Conservation (phyloP, 805 yeast species). For the Zygotorulaspora florentina region DNA sequence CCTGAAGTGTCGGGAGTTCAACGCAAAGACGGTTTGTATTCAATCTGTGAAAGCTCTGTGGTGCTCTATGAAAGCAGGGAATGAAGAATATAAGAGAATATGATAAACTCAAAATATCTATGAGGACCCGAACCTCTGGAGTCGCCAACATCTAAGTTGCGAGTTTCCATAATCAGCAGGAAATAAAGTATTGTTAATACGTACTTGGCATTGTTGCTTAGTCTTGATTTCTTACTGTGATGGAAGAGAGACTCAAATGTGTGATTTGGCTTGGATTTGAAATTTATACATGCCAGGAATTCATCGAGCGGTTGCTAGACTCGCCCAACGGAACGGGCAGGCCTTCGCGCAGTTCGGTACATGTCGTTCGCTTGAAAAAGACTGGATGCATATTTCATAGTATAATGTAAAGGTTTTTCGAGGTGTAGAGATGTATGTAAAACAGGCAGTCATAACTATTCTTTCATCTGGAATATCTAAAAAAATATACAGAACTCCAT, state of each 20-base stretch:
- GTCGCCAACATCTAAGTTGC: background rate
- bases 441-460: slow-evolving; percentile 6
- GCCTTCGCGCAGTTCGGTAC: no score
- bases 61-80: background rate
- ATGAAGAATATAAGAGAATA: slow-evolving; percentile 1
- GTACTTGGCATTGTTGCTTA: slow-evolving; percentile 60
- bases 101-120: slow-evolving; percentile 15
- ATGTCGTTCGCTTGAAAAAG: background rate
- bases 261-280: background rate
- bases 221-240: slow-evolving; percentile 14
- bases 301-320: background rate
- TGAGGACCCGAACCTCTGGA: slow-evolving; percentile 75
- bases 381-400: background rate
- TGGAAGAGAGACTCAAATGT: background rate
- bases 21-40: slow-evolving; percentile 40
- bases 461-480: background rate
- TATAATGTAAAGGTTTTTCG: background rate
- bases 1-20: slow-evolving; percentile 89
- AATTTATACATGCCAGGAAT: background rate
- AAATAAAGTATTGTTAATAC: slow-evolving; percentile 30
- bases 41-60: background rate
- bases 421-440: slow-evolving; percentile 6
- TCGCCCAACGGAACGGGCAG: background rate
- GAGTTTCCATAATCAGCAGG: background rate
- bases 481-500: background rate